Evolutionary conservation across 2,329 filamentous ascomycete genomes (phyloP).

Genomic region (Colletotrichum sp.): DNA sequence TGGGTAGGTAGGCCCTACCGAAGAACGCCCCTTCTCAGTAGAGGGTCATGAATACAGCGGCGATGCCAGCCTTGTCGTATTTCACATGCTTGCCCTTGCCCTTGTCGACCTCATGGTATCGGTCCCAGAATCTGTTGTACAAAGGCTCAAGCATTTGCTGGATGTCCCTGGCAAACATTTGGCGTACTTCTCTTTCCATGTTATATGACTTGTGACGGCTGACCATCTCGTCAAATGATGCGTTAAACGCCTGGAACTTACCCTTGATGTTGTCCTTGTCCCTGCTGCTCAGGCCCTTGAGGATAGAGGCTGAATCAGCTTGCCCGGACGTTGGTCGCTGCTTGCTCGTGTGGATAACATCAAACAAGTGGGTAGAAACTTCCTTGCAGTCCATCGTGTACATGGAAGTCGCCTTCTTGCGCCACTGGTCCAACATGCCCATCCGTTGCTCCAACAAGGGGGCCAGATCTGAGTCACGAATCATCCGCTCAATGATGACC

Average conservation of each 20-base stretch:
- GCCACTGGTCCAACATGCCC: slow-evolving; percentile 77
- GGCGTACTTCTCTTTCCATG: slow-evolving; percentile 91
- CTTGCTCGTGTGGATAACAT: slow-evolving; percentile 90
- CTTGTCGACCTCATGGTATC: slow-evolving; percentile 97
- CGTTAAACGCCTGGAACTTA: slow-evolving; percentile 93
- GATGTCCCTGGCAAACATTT: slow-evolving; percentile 81
- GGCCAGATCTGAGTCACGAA: slow-evolving; percentile 79
- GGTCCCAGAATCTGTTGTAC: slow-evolving; percentile 94
- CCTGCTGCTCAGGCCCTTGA: slow-evolving; percentile 84
- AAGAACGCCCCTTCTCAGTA: slow-evolving; percentile 34
- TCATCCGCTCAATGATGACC: slow-evolving; percentile 82
- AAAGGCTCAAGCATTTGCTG: slow-evolving; percentile 92
- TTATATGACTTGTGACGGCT: slow-evolving; percentile 79
- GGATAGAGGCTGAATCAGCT: slow-evolving; percentile 81
- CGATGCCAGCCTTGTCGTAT: slow-evolving; percentile 87
- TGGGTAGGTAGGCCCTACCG: neutral
- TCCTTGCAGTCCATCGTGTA: slow-evolving; percentile 92
- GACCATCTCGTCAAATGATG: slow-evolving; percentile 87
- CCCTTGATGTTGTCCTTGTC: slow-evolving; percentile 96
- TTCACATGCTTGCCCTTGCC: slow-evolving; percentile 98
- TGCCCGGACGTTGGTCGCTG: slow-evolving; percentile 75
- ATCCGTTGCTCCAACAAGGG: slow-evolving; percentile 72
- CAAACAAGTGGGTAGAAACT: slow-evolving; percentile 81
- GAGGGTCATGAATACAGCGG: slow-evolving; percentile 64
- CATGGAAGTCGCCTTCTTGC: slow-evolving; percentile 81